Base-by-base conservation (phyloP, 768 basidiomycete species). In the Mycena albidolilacea region DNA sequence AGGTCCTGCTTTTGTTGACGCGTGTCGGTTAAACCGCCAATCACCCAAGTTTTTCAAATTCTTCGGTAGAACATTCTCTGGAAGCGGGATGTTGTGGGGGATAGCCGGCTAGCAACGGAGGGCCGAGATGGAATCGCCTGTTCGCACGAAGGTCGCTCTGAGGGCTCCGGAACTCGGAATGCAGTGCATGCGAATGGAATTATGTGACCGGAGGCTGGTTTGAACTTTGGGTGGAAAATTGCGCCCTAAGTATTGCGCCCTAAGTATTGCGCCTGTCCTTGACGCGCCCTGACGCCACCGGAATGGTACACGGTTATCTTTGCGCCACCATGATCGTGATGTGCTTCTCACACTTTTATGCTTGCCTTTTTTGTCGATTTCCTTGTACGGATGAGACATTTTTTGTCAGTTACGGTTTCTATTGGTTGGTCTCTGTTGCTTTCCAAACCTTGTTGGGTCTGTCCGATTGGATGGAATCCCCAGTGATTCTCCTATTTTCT, bases 31-130 rank as follows among this genome's bases (percentile, higher is more conserved):
- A 58, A 46, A 10, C 41, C 61, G 69, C 50, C 35, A 64, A 70
- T 64, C 62, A 38, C 3, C 23, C n/a, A 30, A 21, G 17, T 15
- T 69, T 62, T 70, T 64, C 55, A 70, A 64, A 70, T 70, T 39
- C 11, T n/a, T 50, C 14, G 19, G 44, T 64, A 35, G 69, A 70
- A 70, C 62, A 17, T 70, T 63, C 62, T 23, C 1, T 39, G 46
- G 63, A 38, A 38, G 66, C 62, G 59, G 52, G 43, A 39, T 55
- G 55, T 67, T 48, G 11, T 7, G 46, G 19, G 21, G 52, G 35
- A 65, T 30, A 30, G 57, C 57, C 38, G 38, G 59, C n/a, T 69
- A 63, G 59, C 68, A 69, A 69, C 68, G 67, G 67, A 55, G 38
- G 19, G 21, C 41, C 41, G 41, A 14, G 9, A 14, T 6, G 30